Base-by-base conservation (phyloP, 306 rosid species). In the Rosa lucieae region DNA sequence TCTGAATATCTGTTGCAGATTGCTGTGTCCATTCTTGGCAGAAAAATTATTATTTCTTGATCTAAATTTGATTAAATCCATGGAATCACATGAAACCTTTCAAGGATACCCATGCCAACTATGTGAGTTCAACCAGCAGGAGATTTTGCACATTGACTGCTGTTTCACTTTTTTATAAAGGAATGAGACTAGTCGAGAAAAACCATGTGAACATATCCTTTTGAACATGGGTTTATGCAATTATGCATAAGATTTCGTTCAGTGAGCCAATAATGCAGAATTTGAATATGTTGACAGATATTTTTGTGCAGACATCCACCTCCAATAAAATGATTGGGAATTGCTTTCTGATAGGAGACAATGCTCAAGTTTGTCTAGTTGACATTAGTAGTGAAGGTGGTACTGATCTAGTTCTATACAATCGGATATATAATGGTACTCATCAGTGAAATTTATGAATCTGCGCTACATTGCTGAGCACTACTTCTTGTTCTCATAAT, bases 191-290 rank as follows among this genome's bases (percentile, higher is more conserved):
- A 9, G 13, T 21, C 35, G 3, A 59, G 66, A 9, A 21, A 32
- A 62, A 62, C 67, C 43, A 55, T 55, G 77, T 55, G 77, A 74
- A 56, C 48, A 56, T 15, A 56, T 74, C 21, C 35, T 56, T 56
- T 73, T 73, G 43, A 73, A 52, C 29, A 35, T 37, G 76, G 21
- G 32, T 9, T 14, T 18, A 10, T 73, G 51, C 66, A 73, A n/a
- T 73, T 42, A 73, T 73, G 66, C 51, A 55, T 10, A 39, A 55
- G 77, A 37, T 73, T 37, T 11, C 37, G 77, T 14, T 73, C 67
- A n/a, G 1, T 37, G 51, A 55, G 67, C 17, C 67, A 46, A n/a
- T 55, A 55, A 73, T 55, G 77, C 67, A 55, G 52, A n/a, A 55
- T 39, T 55, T 73, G 77, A 73, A 73, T 8, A 35, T 12, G 5